Conservation (phyloP, 768 basidiomycete species). For the Lactarius akahatsu region DNA sequence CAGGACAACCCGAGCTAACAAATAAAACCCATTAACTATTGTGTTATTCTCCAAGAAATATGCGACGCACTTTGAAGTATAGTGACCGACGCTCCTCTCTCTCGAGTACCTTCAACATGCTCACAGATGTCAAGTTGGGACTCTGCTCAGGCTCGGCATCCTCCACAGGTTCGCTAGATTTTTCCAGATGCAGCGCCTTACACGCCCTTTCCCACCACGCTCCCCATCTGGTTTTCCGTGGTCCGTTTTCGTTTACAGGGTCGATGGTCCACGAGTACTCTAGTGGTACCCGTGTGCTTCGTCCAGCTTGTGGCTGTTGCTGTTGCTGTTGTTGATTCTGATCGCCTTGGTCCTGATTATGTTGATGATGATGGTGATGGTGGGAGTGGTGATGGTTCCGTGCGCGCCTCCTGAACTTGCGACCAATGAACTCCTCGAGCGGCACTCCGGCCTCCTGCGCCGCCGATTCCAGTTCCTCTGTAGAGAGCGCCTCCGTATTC, state of each 20-base stretch:
- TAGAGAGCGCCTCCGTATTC: slow-evolving; percentile 60
- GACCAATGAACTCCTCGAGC: slow-evolving; percentile 44
- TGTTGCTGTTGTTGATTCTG: not conserved
- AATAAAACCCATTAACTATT: not conserved
- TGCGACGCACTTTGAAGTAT: slow-evolving; percentile 46
- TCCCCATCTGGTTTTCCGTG: not conserved
- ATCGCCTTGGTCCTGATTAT: not conserved
- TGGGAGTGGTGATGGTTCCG: not conserved
- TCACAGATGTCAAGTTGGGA: slow-evolving; percentile 25
- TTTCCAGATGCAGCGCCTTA: not conserved
- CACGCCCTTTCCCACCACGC: slow-evolving; percentile 17
- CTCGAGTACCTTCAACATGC: slow-evolving; percentile 30
- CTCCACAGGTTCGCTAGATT: not conserved
- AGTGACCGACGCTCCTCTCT: slow-evolving; percentile 54
- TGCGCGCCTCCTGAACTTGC: slow-evolving; percentile 23
- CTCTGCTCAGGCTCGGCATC: slow-evolving; percentile 1
- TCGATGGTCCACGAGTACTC: slow-evolving; percentile 23
- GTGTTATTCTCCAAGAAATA: not conserved
- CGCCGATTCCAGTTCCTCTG: slow-evolving; percentile 55
- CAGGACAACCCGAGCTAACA: slow-evolving; percentile 49
- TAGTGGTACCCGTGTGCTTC: slow-evolving; percentile 10
- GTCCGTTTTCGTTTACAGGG: not conserved
- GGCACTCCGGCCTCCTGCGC: slow-evolving; percentile 69
- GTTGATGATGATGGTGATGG: not conserved
- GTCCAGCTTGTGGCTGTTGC: not conserved